Conservation (phyloP, 2,329 filamentous ascomycete genomes). For the Alternaria sp. region DNA sequence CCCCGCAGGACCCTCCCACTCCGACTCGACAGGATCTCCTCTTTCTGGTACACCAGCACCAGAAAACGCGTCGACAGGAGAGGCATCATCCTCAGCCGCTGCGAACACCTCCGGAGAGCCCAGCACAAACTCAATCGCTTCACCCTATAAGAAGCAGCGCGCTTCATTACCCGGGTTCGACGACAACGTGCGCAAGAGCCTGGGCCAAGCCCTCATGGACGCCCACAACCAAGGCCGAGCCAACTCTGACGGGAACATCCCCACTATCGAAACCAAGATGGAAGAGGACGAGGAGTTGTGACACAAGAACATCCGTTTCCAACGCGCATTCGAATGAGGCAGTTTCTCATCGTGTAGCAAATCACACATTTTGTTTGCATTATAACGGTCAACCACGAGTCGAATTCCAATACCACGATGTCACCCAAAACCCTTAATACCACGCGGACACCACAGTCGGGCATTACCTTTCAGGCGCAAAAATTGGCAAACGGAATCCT, state of each 20-base stretch:
- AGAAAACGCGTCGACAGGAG: constrained; percentile 19
- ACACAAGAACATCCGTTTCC: constrained; percentile 34
- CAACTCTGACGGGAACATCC: constrained; percentile 40
- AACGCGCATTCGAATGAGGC: constrained; percentile 29
- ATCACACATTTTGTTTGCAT: not conserved
- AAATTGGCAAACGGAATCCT: not conserved
- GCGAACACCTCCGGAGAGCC: constrained; percentile 47
- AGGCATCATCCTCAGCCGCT: constrained; percentile 39
- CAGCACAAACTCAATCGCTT: constrained; percentile 62
- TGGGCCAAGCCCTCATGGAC: constrained; percentile 41
- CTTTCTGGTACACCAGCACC: constrained; percentile 32
- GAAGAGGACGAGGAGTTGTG: constrained; percentile 56
- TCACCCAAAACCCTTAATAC: not conserved
- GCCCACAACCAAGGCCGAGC: constrained; percentile 38
- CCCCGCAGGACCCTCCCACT: constrained; percentile 27
- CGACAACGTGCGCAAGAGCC: constrained; percentile 49
- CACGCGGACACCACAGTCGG: not conserved
- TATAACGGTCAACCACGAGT: not conserved
- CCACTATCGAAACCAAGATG: constrained; percentile 42
- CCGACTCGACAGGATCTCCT: constrained; percentile 35
- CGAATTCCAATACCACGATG: not conserved
- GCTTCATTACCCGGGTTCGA: constrained; percentile 63
- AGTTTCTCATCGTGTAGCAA: not conserved
- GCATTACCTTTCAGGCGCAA: not conserved
- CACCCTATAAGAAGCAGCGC: constrained; percentile 77